Conservation (phyloP, 768 basidiomycete species). For the Dioszegia hungarica region DNA sequence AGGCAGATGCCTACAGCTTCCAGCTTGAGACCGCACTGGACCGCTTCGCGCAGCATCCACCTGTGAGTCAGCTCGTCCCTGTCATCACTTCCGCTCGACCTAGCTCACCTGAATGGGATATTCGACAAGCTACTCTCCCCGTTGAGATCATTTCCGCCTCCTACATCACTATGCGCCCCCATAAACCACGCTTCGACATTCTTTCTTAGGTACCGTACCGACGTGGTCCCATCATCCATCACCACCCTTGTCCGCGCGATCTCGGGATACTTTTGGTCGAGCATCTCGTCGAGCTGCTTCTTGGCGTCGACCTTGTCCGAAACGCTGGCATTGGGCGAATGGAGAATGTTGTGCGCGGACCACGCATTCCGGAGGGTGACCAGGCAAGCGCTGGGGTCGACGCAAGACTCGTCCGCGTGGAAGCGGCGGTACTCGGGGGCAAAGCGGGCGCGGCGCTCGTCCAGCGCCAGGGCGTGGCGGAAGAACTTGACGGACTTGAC, state of each 20-base stretch:
- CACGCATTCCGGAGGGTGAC: not conserved
- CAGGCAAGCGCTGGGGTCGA: not conserved
- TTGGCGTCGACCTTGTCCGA: not conserved
- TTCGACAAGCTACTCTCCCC: conserved; percentile 12
- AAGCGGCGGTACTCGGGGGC: conserved; percentile 25
- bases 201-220: not conserved
- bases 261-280: conserved; percentile 4
- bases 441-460: conserved; percentile 40
- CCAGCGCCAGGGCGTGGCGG: conserved; percentile 40
- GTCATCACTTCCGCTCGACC: not conserved
- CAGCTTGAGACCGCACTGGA: conserved; percentile 19
- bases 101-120: conserved; percentile 22
- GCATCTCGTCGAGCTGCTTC: not conserved
- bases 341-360: not conserved
- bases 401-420: not conserved
- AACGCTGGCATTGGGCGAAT: not conserved
- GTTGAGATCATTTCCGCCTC: conserved; percentile 21
- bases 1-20: conserved; percentile 16
- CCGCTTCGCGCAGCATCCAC: conserved; percentile 17
- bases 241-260: not conserved
- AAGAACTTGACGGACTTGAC: conserved; percentile 29
- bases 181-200: conserved; percentile 24
- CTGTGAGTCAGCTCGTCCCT: not conserved
- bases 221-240: conserved; percentile 2
- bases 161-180: conserved; percentile 26